Conservation (phyloP, 139 green algal species). For the Coelastrella sp. region DNA sequence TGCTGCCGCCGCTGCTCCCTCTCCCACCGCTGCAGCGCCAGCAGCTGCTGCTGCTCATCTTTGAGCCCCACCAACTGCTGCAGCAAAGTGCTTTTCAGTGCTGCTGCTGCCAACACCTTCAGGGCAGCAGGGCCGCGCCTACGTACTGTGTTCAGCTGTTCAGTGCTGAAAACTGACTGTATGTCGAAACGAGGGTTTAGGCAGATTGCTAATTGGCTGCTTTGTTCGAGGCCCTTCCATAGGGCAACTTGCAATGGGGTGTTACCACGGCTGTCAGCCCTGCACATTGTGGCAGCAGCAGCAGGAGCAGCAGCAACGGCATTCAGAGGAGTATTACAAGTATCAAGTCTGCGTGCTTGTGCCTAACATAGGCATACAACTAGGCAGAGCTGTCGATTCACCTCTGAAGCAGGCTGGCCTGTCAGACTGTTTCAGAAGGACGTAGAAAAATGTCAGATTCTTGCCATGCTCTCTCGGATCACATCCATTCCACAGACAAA, state of each 20-base stretch:
- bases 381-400: no score
- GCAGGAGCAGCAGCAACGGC: background rate
- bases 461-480: no score
- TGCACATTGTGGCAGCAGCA: background rate
- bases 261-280: background rate
- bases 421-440: no score
- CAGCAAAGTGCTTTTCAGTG: background rate
- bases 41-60: background rate
- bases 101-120: conserved; percentile 12
- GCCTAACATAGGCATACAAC: no score
- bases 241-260: conserved; percentile 1
- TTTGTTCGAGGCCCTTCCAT: background rate
- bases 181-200: background rate
- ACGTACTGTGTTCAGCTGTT: background rate
- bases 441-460: no score
- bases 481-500: no score
- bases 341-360: background rate
- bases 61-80: background rate
- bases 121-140: background rate
- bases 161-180: background rate
- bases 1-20: conserved; percentile 13
- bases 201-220: conserved; percentile 1
- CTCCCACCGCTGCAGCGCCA: background rate
- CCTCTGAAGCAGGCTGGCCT: no score
- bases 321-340: background rate